phyloP scores from a whole-genome alignment of 2,329 filamentous ascomycete species.

The Fusarium sp. region DNA sequence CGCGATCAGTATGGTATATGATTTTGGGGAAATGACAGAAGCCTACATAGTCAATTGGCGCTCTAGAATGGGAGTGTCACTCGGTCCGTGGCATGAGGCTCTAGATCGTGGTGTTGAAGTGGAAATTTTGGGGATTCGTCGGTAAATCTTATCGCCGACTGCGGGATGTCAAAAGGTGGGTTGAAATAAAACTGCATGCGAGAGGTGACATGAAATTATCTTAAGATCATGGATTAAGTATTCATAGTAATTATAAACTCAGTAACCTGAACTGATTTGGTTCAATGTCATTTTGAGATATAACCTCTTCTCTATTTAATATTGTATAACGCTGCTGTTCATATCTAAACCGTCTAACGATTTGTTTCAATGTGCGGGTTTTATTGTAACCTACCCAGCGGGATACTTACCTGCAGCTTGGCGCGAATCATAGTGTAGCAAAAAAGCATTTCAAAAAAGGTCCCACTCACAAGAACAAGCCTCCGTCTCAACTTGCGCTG shows the following conservation, averaged over 20 bases:
- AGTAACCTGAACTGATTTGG: neutral
- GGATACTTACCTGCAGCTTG: constrained; percentile 36
- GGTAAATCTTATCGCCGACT: constrained; percentile 50
- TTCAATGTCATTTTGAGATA: too few species aligned
- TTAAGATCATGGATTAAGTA: too few species aligned
- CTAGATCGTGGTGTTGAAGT: constrained; percentile 38
- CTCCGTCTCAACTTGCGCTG: constrained; percentile 38
- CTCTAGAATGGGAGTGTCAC: constrained; percentile 34
- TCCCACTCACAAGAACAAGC: constrained; percentile 41
- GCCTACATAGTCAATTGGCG: constrained; percentile 41
- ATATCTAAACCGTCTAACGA: neutral
- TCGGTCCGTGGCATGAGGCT: constrained; percentile 18
- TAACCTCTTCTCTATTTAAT: neutral
- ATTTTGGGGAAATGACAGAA: neutral
- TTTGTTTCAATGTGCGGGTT: constrained; percentile 2
- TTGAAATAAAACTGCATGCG: neutral
- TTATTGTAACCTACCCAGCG: constrained; percentile 9
- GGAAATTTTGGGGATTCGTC: constrained; percentile 50
- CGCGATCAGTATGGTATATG: constrained; percentile 4
- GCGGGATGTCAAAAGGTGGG: constrained; percentile 24
- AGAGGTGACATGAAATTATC: neutral
- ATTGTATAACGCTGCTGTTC: neutral
- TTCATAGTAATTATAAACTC: neutral
- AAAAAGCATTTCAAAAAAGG: constrained; percentile 44
- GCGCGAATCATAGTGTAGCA: constrained; percentile 39